Evolutionary conservation across 176 grass and related monocot species (phyloP).

Genomic region (Tillandsia fasciculata): DNA sequence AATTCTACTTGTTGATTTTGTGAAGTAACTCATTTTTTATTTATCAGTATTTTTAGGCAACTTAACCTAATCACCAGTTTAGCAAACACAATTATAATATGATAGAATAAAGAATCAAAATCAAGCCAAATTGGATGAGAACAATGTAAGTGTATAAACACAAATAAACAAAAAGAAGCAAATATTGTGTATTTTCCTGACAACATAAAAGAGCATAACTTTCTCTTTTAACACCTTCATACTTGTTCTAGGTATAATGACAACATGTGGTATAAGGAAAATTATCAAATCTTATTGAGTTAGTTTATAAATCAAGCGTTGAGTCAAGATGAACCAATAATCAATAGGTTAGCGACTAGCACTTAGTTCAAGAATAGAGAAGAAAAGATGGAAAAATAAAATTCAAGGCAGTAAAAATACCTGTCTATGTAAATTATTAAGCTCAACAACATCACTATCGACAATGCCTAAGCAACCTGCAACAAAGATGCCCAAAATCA

Average conservation of each 20-base stretch:
- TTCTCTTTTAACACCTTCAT: too few species aligned
- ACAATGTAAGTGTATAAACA: too few species aligned
- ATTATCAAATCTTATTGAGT: not conserved
- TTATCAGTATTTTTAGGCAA: not conserved
- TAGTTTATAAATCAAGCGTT: not conserved
- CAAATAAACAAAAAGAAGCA: too few species aligned
- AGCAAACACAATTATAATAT: too few species aligned
- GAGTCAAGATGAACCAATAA: not conserved
- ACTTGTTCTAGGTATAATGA: too few species aligned
- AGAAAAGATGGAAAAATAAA: constrained; percentile 5
- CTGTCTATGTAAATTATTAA: constrained; percentile 88
- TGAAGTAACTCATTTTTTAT: not conserved
- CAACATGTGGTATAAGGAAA: too few species aligned
- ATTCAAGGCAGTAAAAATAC: constrained; percentile 25
- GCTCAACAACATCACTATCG: constrained; percentile 81
- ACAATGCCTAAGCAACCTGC: constrained; percentile 91
- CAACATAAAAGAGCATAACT: too few species aligned
- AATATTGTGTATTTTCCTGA: too few species aligned
- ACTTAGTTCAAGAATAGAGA: not conserved
- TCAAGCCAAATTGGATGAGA: too few species aligned
- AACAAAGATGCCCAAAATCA: constrained; percentile 9
- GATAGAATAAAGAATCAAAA: too few species aligned
- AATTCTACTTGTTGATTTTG: not conserved
- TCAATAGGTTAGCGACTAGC: not conserved
- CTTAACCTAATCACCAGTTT: not conserved